Conservation (phyloP, 371 early-diverging fungal species). For the Thermomucor indicae-seudaticae region DNA sequence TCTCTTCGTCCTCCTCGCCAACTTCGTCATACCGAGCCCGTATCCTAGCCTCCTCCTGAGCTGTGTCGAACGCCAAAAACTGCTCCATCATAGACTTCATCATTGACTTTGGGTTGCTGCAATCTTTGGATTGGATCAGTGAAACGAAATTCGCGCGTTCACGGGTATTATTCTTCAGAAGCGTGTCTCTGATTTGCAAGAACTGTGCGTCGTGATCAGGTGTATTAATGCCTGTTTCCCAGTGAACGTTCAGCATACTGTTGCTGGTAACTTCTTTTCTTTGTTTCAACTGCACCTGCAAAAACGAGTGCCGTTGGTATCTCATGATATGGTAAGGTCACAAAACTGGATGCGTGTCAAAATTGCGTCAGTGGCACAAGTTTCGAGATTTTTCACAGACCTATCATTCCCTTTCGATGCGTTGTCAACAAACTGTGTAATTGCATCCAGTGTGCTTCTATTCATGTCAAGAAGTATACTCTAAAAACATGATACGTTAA, state of each 20-base stretch:
- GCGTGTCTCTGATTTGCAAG: conserved; percentile 41
- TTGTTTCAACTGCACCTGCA: conserved; percentile 35
- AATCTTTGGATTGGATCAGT: conserved; percentile 64
- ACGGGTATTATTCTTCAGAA: conserved; percentile 25
- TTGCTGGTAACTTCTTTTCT: not conserved
- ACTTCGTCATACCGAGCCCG: too few species aligned
- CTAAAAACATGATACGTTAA: conserved; percentile 17
- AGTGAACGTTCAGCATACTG: not conserved
- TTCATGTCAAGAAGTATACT: conserved; percentile 51
- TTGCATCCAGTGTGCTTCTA: conserved; percentile 27
- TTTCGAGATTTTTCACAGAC: not conserved
- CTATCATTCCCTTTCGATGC: conserved; percentile 8
- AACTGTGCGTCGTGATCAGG: conserved; percentile 43
- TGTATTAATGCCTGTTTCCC: conserved; percentile 30
- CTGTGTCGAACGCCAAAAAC: conserved; percentile 36
- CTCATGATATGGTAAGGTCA: conserved; percentile 47
- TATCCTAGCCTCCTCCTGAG: too few species aligned
- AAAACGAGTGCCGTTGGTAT: conserved; percentile 68
- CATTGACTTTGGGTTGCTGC: conserved; percentile 49
- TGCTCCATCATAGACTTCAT: conserved; percentile 61
- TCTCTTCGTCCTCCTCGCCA: conserved; percentile 23
- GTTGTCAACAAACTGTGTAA: conserved; percentile 45
- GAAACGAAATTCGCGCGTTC: conserved; percentile 46
- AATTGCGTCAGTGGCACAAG: not conserved
- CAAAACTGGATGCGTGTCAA: conserved; percentile 12